Percentiles rank a stretch among this genome's conserved stretches.
Evolutionary conservation across 768 basidiomycete species (phyloP).

Genomic region (Mycena leptocephala): DNA sequence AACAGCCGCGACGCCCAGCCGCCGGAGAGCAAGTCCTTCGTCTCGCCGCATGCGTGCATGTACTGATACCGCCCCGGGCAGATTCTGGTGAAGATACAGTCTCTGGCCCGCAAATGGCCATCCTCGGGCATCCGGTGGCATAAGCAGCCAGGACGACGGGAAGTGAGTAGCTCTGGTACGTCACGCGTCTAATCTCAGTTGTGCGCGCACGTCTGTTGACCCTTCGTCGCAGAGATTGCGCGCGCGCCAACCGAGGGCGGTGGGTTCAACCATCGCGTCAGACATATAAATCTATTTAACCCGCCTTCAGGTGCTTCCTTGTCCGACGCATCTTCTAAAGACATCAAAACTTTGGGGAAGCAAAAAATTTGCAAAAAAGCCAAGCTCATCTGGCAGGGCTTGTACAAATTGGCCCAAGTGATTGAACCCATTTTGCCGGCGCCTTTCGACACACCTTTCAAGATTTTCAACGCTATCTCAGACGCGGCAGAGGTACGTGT

Average conservation of each 20-base stretch:
- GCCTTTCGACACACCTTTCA: neutral
- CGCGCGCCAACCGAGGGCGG: conserved; percentile 5
- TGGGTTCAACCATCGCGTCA: conserved; percentile 10
- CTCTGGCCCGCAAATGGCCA: neutral
- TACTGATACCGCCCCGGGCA: conserved; percentile 15
- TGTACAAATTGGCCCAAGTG: neutral
- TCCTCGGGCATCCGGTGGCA: conserved; percentile 13
- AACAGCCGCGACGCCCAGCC: conserved; percentile 4
- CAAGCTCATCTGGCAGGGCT: conserved; percentile 3
- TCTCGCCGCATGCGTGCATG: neutral
- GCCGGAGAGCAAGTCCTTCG: conserved; percentile 17
- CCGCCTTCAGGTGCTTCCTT: conserved; percentile 3
- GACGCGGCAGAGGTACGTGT: neutral
- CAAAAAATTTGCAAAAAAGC: neutral
- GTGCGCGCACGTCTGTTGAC: conserved; percentile 17
- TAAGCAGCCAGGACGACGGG: conserved; percentile 9
- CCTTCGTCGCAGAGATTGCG: conserved; percentile 17
- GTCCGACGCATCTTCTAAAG: neutral
- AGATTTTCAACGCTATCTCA: conserved; percentile 1
- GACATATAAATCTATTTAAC: conserved; percentile 19
- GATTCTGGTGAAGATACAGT: conserved; percentile 9
- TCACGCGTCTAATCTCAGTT: conserved; percentile 7
- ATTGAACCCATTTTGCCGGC: neutral
- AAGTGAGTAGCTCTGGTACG: conserved; percentile 11
- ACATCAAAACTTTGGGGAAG: neutral